phyloP scores from a whole-genome alignment of 352 stramenopile species.

The Phytophthora melonis region DNA sequence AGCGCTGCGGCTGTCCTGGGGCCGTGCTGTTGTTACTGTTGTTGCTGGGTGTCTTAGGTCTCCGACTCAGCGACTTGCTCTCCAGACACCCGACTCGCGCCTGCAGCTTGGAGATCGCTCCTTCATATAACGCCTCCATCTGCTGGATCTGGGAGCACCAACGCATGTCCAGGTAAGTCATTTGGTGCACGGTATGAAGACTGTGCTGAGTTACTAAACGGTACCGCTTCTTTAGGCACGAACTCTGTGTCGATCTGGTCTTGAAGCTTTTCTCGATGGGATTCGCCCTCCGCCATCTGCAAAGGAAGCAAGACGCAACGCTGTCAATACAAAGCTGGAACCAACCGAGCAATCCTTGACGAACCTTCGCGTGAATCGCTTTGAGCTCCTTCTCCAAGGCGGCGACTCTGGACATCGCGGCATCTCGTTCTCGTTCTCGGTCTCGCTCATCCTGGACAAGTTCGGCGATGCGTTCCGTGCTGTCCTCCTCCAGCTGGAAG shows the following conservation, averaged over 20 bases:
- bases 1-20: slow-evolving; percentile 24
- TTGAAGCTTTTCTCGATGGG: slow-evolving; percentile 42
- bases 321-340: not conserved
- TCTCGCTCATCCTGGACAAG: slow-evolving; percentile 70
- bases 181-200: not conserved
- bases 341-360: not conserved
- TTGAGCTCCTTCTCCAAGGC: slow-evolving; percentile 46
- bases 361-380: slow-evolving; percentile 49
- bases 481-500: slow-evolving; percentile 70
- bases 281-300: slow-evolving; percentile 49
- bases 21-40: slow-evolving; percentile 36
- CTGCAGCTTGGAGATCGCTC: slow-evolving; percentile 78
- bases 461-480: slow-evolving; percentile 69
- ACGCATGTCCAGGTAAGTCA: slow-evolving; percentile 1
- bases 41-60: slow-evolving; percentile 33
- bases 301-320: not conserved
- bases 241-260: slow-evolving; percentile 62
- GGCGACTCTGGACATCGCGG: slow-evolving; percentile 13
- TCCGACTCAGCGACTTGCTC: slow-evolving; percentile 46
- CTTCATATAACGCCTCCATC: slow-evolving; percentile 79
- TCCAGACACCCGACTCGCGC: slow-evolving; percentile 68
- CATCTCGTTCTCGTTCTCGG: slow-evolving; percentile 51
- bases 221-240: slow-evolving; percentile 61
- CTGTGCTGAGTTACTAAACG: not conserved
- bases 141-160: slow-evolving; percentile 57